Evolutionary conservation across 2,329 filamentous ascomycete species (phyloP), one percentile per base, ranked within the genome.

Genomic region (Cladosporium halotolerans): DNA sequence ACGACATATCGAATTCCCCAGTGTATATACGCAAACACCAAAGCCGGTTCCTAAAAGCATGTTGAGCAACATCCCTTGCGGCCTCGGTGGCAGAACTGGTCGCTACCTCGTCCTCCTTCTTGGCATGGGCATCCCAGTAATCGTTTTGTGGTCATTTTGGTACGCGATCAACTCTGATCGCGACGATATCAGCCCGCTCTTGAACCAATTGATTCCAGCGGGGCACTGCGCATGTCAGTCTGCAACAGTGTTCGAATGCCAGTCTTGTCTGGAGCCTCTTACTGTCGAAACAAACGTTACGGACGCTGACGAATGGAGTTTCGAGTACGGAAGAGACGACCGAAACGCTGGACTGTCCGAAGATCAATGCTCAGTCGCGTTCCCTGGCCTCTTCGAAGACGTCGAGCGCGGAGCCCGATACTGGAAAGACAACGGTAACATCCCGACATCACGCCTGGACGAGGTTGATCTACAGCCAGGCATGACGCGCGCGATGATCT

Each of bases 401-500:
- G 48, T 66, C 13, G 62, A 65, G 14, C 59, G 60, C 19, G 56
- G 60, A 3, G 54, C 46, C 16, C 52, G 48, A 23, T 45, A 55
- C 23, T 54, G 57, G 45, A 60, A 55, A 36, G 41, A 49, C 1
- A 50, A 55, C 9, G 58, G 60, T 18, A 58, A 60, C 10, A 55
- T 62, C 19, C 33, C 48, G 11, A 44, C 11, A 10, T 14, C 40
- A 16, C 57, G 42, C 4, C 39, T 45, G 8, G 46, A 57, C 16
- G 63, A 66, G 31, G 36, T 67, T 13, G 60, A 65, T 34, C 45
- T 63, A 1, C 19, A 49, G 3, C 48, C 56, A n/a, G 59, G 61
- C 36, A 55, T 55, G 36, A 59, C 63, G 7, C 57, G 63, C 6
- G 64, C 60, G n/a, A 63, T 68, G 62, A 65, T 68, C 19, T 59